Percentiles rank a stretch among this genome's conserved stretches.
Conservation (phyloP, 495 filamentous ascomycete species). For the Penicillium ochrochloron region DNA sequence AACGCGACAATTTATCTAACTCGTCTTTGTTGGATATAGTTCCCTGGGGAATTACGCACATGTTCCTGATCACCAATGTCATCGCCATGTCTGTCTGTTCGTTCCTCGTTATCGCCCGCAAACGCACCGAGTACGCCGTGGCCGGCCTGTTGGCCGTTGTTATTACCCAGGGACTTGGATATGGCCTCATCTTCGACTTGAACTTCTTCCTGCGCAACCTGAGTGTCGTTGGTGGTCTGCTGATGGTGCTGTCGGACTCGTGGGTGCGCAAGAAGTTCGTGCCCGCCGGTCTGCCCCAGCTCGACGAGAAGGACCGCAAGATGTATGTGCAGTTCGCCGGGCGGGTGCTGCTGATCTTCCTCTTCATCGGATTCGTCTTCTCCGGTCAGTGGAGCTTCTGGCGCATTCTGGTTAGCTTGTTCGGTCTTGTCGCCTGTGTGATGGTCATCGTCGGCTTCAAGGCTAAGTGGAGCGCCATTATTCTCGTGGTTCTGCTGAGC, state of each 20-base stretch:
- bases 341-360: conserved; percentile 93
- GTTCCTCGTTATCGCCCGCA: conserved; percentile 84
- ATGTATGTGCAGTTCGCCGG: conserved; percentile 99
- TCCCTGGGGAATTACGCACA: conserved; percentile 84
- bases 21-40: conserved; percentile 56
- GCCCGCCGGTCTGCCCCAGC: conserved; percentile 87
- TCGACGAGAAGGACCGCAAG: conserved; percentile 99
- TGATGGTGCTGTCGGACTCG: conserved; percentile 97
- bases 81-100: conserved; percentile 86
- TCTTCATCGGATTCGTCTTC: conserved; percentile 96
- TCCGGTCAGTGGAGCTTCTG: conserved; percentile 89
- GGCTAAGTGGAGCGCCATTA: conserved; percentile 95
- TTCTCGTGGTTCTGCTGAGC: conserved; percentile 91
- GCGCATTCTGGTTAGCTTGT: conserved; percentile 76
- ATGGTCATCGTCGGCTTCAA: conserved; percentile 99
- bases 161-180: conserved; percentile 93
- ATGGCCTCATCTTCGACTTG: conserved; percentile 97
- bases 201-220: conserved; percentile 99
- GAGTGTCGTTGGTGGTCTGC: conserved; percentile 91
- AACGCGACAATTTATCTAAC: conserved; percentile 24
- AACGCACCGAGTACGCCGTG: conserved; percentile 90
- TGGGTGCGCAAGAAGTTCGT: conserved; percentile 98
- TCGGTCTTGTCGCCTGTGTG: conserved; percentile 89
- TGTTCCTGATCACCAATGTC: conserved; percentile 91
- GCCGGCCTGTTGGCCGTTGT: conserved; percentile 88